Percentiles rank a stretch among this genome's conserved stretches.
Conservation (phyloP, 2,329 filamentous ascomycete species). For the Ramularia endophylla region DNA sequence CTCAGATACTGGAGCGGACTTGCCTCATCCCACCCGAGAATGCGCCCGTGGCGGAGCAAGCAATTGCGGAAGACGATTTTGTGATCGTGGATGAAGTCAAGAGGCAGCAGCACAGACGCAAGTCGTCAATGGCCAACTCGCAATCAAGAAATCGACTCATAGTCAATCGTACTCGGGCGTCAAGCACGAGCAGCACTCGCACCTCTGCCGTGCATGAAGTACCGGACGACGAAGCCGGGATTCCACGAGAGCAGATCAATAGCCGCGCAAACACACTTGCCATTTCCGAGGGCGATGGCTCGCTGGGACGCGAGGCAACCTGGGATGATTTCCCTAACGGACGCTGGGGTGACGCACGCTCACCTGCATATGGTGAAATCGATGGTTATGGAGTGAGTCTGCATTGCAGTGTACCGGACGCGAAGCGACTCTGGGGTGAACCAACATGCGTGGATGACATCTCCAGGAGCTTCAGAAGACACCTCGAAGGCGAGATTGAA, state of each 20-base stretch:
- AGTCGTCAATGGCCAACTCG: conserved; percentile 74
- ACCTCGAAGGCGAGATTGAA: conserved; percentile 70
- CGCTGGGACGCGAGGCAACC: conserved; percentile 85
- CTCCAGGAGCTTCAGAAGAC: conserved; percentile 69
- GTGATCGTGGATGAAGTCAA: conserved; percentile 43
- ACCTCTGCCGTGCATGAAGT: conserved; percentile 53
- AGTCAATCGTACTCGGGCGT: conserved; percentile 53
- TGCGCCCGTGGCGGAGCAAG: conserved; percentile 31
- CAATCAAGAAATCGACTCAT: conserved; percentile 86
- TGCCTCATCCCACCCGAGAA: conserved; percentile 66
- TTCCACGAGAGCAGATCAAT: conserved; percentile 67
- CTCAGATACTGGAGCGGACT: conserved; percentile 82
- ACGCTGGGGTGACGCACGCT: conserved; percentile 87
- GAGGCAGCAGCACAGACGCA: conserved; percentile 45
- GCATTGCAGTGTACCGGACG: conserved; percentile 80
- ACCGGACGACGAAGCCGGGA: conserved; percentile 67
- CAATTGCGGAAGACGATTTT: conserved; percentile 29
- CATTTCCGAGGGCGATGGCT: conserved; percentile 89
- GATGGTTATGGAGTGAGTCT: conserved; percentile 97
- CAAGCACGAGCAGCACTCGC: conserved; percentile 49
- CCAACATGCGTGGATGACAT: conserved; percentile 68
- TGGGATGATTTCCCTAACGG: conserved; percentile 99
- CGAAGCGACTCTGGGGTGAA: conserved; percentile 77
- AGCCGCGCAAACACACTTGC: conserved; percentile 74
- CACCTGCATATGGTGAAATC: conserved; percentile 91